Evolutionary conservation across 2,329 filamentous ascomycete species (phyloP), one percentile per base, ranked within the genome.

Genomic region (Cladophialophora bantiana): DNA sequence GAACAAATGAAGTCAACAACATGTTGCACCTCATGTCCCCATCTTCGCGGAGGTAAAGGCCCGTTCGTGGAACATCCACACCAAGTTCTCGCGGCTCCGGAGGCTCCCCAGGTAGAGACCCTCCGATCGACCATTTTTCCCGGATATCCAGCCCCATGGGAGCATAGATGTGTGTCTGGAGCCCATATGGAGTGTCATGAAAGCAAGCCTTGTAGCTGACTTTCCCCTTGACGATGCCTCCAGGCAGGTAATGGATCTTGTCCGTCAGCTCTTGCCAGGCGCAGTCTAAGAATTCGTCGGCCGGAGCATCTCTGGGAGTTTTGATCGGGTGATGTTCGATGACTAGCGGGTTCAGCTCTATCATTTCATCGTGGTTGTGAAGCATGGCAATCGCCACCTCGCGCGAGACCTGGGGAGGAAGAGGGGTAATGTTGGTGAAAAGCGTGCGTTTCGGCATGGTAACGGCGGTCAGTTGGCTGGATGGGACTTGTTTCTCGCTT

Each of bases 141-240:
- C 88, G 88, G 72, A 96, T 90, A 68, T 95, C 89, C 60, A 96
- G 84, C 10, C 92, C 92, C 75, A 93, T 86, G 0, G 93, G 92
- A 3, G 92, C 93, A 74, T 93, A 94, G 73, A 89, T 89, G 76
- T 96, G 93, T 13, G 92, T 96, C 79, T 93, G 89, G 34, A 96
- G 78, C 4, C 93, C 92, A 64, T 85, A 82, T 3, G 88, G 82
- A 20, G 92, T 82, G 74, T 96, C 87, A 78, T 92, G 86, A 76
- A 96, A 96, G 73, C 90, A 92, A 62, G 87, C 91, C 50, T 90
- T 91, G 81, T 96, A 96, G 35, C 84, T 88, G 65, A 96, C 85
- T 73, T 90, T 88, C 66, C 90, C 87, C 15, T 85, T 85, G 52
- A 86, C 83, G 3, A 89, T 73, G 10, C 85, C 86, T 20, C 89